Evolutionary conservation across 2,329 filamentous ascomycete genomes (phyloP).

Genomic region (Penicillium sp.): DNA sequence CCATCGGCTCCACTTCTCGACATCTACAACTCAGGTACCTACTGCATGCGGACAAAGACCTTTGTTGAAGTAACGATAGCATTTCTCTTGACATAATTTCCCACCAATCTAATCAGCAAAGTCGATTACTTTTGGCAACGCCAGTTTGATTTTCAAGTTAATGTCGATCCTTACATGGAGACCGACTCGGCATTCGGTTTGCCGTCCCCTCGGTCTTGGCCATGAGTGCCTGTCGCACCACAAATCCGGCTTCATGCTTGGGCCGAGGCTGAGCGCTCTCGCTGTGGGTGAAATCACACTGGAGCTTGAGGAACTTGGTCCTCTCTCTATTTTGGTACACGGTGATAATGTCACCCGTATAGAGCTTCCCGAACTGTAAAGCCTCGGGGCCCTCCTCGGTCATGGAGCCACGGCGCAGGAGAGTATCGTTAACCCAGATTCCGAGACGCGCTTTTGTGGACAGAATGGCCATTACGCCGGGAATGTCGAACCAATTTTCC

Average conservation of each 20-base stretch:
- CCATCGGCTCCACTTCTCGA: background rate
- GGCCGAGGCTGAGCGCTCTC: constrained; percentile 44
- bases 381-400: constrained; percentile 51
- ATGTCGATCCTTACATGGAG: constrained; percentile 9
- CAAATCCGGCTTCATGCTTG: constrained; percentile 40
- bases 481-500: constrained; percentile 53
- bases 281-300: constrained; percentile 47
- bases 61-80: constrained; percentile 4
- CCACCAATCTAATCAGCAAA: constrained; percentile 19
- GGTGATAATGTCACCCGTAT: constrained; percentile 72
- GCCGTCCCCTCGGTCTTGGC: constrained; percentile 26
- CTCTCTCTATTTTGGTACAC: constrained; percentile 56
- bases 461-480: constrained; percentile 65
- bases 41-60: constrained; percentile 22
- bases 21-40: background rate
- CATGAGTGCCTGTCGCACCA: constrained; percentile 38
- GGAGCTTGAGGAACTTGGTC: constrained; percentile 41
- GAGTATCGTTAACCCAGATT: constrained; percentile 71
- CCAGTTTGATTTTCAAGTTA: constrained; percentile 8
- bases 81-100: constrained; percentile 12
- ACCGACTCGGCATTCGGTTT: constrained; percentile 26
- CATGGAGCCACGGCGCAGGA: constrained; percentile 55
- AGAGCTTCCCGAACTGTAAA: constrained; percentile 61
- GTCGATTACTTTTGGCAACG: constrained; percentile 1
- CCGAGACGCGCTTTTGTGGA: constrained; percentile 74